Evolutionary conservation across 495 filamentous ascomycete species (phyloP).

Genomic region (Parathielavia appendiculata): DNA sequence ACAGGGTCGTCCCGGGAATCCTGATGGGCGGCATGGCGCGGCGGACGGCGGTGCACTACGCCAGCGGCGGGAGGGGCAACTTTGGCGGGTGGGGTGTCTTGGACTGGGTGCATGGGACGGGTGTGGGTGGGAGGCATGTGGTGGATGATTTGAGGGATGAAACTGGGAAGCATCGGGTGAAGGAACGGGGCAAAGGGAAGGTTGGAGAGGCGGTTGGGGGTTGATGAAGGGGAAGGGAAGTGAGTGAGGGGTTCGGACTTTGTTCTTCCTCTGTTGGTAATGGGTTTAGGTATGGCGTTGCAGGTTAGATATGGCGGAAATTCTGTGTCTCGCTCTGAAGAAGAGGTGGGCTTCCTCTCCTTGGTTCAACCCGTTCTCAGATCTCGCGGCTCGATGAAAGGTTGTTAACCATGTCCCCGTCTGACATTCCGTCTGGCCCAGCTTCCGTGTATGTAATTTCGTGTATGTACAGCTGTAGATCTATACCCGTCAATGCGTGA

Average conservation of each 20-base stretch:
- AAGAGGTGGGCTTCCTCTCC: too few species aligned
- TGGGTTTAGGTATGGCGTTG: background rate
- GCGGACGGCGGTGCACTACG: conserved; percentile 63
- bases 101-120: conserved; percentile 73
- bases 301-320: too few species aligned
- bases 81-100: conserved; percentile 72
- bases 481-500: too few species aligned
- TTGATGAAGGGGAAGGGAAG: conserved; percentile 1
- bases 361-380: too few species aligned
- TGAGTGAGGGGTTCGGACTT: background rate
- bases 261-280: background rate
- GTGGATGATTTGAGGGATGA: conserved; percentile 51
- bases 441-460: too few species aligned
- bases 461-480: too few species aligned
- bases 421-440: too few species aligned
- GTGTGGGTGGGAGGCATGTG: conserved; percentile 48
- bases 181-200: conserved; percentile 41
- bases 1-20: conserved; percentile 66
- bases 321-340: too few species aligned
- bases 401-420: too few species aligned
- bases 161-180: conserved; percentile 55
- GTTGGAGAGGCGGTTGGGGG: conserved; percentile 32
- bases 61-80: conserved; percentile 56
- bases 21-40: conserved; percentile 69
- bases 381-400: too few species aligned